Percentiles rank a stretch among this genome's conserved stretches.
phyloP scores from a whole-genome alignment of 2,329 filamentous ascomycete species.

The Aspergillus fumigatiaffinis region DNA sequence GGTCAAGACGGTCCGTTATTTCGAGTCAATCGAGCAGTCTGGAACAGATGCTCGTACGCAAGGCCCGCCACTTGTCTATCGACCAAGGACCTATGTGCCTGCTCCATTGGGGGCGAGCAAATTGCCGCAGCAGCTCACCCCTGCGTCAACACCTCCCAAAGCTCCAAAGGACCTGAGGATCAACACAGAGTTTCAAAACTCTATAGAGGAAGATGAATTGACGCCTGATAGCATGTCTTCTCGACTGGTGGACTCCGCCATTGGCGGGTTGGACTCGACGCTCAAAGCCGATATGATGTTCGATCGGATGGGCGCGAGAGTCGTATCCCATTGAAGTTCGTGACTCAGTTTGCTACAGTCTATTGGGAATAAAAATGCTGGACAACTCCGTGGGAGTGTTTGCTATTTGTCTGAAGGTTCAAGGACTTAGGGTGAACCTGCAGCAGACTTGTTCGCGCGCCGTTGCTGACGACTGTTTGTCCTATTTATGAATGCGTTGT shows the following conservation, averaged over 20 bases:
- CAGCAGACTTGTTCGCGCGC: not conserved
- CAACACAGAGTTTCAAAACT: constrained; percentile 39
- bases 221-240: constrained; percentile 49
- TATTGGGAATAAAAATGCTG: not conserved
- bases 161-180: constrained; percentile 42
- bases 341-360: not conserved
- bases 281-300: constrained; percentile 41
- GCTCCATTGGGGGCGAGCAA: constrained; percentile 24
- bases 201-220: constrained; percentile 41
- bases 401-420: not conserved
- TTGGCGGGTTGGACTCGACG: constrained; percentile 39
- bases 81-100: constrained; percentile 34
- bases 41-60: constrained; percentile 47
- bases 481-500: not conserved
- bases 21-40: constrained; percentile 67
- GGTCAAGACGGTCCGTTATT: constrained; percentile 71
- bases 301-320: constrained; percentile 41
- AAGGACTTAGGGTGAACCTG: not conserved
- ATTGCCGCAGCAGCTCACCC: constrained; percentile 21
- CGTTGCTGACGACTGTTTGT: not conserved
- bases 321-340: constrained; percentile 23
- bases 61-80: constrained; percentile 41
- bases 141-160: constrained; percentile 26
- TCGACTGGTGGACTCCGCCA: constrained; percentile 43
- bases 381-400: not conserved